These are phyloP conservation scores for Trichosporon asahii DNA, from an alignment of 1,284 basidiomycete species.

Conservation along the genomic window DNA sequence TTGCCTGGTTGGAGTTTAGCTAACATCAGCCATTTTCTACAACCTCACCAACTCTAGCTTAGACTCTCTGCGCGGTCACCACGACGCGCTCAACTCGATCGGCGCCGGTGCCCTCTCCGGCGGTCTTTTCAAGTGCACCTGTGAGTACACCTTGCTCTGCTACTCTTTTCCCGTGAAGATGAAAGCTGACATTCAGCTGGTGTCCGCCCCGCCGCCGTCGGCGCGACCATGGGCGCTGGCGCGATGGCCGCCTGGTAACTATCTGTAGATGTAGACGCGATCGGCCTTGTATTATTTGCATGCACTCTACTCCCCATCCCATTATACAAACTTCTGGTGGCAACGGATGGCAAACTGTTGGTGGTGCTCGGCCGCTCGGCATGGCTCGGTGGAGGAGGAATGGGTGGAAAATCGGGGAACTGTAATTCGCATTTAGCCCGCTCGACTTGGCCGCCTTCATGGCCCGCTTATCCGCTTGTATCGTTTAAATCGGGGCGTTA, in stretches of 20 bases:
- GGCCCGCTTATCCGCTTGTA: conserved; percentile 3
- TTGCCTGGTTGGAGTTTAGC: conserved; percentile 17
- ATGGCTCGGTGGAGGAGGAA: neutral
- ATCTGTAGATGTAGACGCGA: conserved; percentile 27
- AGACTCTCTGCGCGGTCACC: conserved; percentile 81
- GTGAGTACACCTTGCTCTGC: conserved; percentile 55
- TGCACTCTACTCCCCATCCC: conserved; percentile 16
- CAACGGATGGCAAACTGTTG: neutral
- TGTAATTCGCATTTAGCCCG: neutral
- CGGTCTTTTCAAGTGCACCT: conserved; percentile 87
- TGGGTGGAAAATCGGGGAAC: neutral
- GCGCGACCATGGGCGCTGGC: conserved; percentile 82
- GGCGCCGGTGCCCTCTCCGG: conserved; percentile 88
- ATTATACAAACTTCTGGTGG: neutral
- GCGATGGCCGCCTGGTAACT: conserved; percentile 85
- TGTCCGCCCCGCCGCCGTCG: conserved; percentile 78
- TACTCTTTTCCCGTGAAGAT: conserved; percentile 3
- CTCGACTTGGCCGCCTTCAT: neutral
- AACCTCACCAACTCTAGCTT: conserved; percentile 94
- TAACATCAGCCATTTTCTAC: conserved; percentile 78
- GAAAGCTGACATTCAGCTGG: conserved; percentile 65
- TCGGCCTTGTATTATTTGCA: conserved; percentile 15
- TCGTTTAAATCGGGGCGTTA: neutral
- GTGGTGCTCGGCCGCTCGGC: too few relatives aligned
- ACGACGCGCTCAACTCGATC: conserved; percentile 88